phyloP scores from a whole-genome alignment of 2,329 filamentous ascomycete species.

The Cladophialophora carrionii region DNA sequence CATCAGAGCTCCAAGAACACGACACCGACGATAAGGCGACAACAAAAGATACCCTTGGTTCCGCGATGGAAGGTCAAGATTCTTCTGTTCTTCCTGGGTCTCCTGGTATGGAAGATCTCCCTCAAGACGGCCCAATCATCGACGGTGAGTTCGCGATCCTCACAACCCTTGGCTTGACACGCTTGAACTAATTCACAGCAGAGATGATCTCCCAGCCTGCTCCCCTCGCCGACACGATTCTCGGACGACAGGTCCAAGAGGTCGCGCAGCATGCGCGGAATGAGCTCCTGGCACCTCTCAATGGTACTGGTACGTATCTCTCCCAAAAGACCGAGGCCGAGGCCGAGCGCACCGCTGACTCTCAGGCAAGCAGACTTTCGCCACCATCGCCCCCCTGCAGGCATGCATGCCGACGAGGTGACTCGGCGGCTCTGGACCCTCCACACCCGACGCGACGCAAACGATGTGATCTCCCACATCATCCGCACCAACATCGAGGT shows the following conservation, averaged over 20 bases:
- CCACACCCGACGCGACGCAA: conserved; percentile 4
- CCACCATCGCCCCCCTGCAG: not conserved
- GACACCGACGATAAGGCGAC: not conserved
- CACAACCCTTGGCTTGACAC: not conserved
- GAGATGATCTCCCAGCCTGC: not conserved
- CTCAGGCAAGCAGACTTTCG: conserved; percentile 5
- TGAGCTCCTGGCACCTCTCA: not conserved
- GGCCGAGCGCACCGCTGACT: not conserved
- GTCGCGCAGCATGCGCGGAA: not conserved
- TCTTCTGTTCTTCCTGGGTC: not conserved
- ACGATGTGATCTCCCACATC: conserved; percentile 8
- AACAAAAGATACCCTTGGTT: not conserved
- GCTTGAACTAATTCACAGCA: not conserved
- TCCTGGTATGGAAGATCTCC: not conserved
- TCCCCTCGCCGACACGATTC: not conserved
- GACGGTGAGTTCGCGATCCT: not conserved
- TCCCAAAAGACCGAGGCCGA: not conserved
- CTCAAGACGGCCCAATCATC: not conserved
- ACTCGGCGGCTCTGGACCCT: conserved; percentile 1
- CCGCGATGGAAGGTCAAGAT: not conserved
- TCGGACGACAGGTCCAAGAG: not conserved
- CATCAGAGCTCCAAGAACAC: not conserved
- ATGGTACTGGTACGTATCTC: conserved; percentile 5
- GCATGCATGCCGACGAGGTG: not conserved
- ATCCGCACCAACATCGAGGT: conserved; percentile 11